Percentiles rank a stretch among this genome's conserved stretches.
These are phyloP conservation scores for Cyberlindnera suaveolens DNA, from an alignment of 805 yeast genomes.

Conservation along the genomic window DNA sequence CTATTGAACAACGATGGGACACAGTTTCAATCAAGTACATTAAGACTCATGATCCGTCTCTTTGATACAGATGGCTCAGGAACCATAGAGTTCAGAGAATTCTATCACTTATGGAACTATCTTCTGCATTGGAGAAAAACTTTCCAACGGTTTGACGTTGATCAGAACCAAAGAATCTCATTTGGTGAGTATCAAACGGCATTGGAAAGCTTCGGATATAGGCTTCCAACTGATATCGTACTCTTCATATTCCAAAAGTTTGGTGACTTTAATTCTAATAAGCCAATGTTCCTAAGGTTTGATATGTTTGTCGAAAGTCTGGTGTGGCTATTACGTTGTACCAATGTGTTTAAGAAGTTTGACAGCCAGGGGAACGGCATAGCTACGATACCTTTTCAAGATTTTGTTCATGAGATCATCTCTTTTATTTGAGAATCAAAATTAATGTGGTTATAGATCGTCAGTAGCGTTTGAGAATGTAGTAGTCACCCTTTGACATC, in stretches of 20 bases:
- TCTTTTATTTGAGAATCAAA: slow-evolving; percentile 16
- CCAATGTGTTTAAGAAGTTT: slow-evolving; percentile 72
- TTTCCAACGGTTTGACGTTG: slow-evolving; percentile 56
- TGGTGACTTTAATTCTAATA: slow-evolving; percentile 31
- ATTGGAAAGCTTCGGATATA: slow-evolving; percentile 60
- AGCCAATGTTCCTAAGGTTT: slow-evolving; percentile 47
- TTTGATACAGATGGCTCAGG: slow-evolving; percentile 47
- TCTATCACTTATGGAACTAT: slow-evolving; percentile 63
- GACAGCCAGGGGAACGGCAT: slow-evolving; percentile 72
- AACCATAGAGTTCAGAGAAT: slow-evolving; percentile 50
- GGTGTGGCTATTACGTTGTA: slow-evolving; percentile 68
- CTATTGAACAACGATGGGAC: slow-evolving; percentile 60
- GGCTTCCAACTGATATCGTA: slow-evolving; percentile 49
- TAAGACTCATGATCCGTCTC: slow-evolving; percentile 54
- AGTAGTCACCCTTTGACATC: too few relatives aligned
- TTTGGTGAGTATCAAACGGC: slow-evolving; percentile 60
- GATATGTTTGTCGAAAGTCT: slow-evolving; percentile 79
- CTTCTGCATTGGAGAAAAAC: slow-evolving; percentile 59
- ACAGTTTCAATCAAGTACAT: slow-evolving; percentile 53
- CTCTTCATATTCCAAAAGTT: slow-evolving; percentile 53
- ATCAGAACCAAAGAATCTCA: slow-evolving; percentile 53
- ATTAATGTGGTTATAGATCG: background rate
- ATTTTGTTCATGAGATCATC: slow-evolving; percentile 50
- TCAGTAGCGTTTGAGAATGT: background rate
- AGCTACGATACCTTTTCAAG: slow-evolving; percentile 60